Percentiles rank a stretch among this genome's conserved stretches.
Conservation (phyloP, 2,329 filamentous ascomycete species). For the Lanzia echinophila region DNA sequence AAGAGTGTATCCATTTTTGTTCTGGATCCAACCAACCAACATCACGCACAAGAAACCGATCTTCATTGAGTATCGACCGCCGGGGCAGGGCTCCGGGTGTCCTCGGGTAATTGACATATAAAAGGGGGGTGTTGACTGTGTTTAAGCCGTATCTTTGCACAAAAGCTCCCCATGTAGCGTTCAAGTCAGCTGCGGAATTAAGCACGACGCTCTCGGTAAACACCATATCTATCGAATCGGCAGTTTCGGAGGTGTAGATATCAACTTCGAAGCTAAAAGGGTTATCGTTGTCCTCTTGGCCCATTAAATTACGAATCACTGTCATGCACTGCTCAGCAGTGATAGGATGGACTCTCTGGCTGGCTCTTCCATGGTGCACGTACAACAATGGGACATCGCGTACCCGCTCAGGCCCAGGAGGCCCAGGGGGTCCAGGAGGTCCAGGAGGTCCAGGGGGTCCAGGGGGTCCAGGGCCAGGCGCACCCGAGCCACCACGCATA, state of each 20-base stretch:
- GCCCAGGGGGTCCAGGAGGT: neutral
- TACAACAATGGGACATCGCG: neutral
- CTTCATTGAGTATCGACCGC: too few relatives aligned
- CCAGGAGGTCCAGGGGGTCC: neutral
- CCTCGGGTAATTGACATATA: too few relatives aligned
- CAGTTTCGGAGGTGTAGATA: neutral
- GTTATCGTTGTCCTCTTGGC: neutral
- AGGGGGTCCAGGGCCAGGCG: neutral
- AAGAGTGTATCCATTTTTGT: too few relatives aligned
- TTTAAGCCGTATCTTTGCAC: too few relatives aligned
- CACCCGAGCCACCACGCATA: constrained; percentile 4
- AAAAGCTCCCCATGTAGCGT: neutral
- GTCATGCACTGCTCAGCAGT: neutral
- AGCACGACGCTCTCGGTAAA: neutral
- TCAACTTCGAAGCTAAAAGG: neutral
- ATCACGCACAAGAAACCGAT: too few relatives aligned
- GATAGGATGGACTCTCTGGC: neutral
- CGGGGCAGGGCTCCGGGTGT: too few relatives aligned
- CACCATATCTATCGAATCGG: neutral
- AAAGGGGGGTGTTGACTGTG: too few relatives aligned
- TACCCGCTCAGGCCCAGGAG: neutral
- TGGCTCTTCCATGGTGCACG: too few relatives aligned
- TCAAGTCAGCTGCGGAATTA: neutral
- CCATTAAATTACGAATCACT: neutral
- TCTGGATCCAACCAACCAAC: too few relatives aligned